These are phyloP conservation scores for Chenopodium formosanum DNA, from an alignment of 148 eudicot species.

Conservation along the genomic window DNA sequence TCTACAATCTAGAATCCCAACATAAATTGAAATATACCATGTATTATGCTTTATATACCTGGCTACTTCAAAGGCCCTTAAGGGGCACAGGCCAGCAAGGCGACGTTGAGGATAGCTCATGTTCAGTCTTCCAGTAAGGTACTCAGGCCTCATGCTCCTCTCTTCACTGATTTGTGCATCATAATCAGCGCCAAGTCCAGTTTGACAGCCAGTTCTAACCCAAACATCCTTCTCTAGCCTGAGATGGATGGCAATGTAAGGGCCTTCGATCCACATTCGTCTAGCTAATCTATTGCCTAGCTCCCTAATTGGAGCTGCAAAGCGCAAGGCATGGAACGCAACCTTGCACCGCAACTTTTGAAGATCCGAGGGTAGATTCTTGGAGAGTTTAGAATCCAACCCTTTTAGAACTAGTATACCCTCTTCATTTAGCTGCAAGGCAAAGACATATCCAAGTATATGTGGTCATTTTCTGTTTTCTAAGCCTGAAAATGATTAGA, in stretches of 20 bases:
- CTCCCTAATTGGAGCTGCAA: slow-evolving; percentile 55
- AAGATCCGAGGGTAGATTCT: slow-evolving; percentile 39
- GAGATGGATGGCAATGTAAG: slow-evolving; percentile 69
- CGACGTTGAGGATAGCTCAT: slow-evolving; percentile 46
- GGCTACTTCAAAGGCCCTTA: slow-evolving; percentile 63
- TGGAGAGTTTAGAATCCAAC: slow-evolving; percentile 73
- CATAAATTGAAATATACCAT: background rate
- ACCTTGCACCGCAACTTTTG: slow-evolving; percentile 40
- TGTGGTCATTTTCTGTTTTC: background rate
- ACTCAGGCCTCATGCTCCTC: slow-evolving; percentile 45
- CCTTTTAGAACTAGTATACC: slow-evolving; percentile 75
- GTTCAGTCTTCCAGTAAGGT: slow-evolving; percentile 50
- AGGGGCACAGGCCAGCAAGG: slow-evolving; percentile 69
- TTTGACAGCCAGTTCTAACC: slow-evolving; percentile 69
- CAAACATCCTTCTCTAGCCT: slow-evolving; percentile 82
- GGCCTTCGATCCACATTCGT: slow-evolving; percentile 90
- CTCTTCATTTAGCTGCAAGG: slow-evolving; percentile 57
- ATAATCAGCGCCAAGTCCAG: slow-evolving; percentile 59
- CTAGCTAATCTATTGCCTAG: slow-evolving; percentile 61
- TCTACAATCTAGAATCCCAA: background rate
- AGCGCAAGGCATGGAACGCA: slow-evolving; percentile 78
- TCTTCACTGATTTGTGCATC: slow-evolving; percentile 48
- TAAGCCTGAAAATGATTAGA: background rate
- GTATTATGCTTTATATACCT: slow-evolving; percentile 25
- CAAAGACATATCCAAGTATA: background rate